A percentile compares a stretch with the other conserved stretches of the same genome.
Evolutionary conservation across 495 filamentous ascomycete genomes (phyloP).

Genomic region (Chaetomium tenue): DNA sequence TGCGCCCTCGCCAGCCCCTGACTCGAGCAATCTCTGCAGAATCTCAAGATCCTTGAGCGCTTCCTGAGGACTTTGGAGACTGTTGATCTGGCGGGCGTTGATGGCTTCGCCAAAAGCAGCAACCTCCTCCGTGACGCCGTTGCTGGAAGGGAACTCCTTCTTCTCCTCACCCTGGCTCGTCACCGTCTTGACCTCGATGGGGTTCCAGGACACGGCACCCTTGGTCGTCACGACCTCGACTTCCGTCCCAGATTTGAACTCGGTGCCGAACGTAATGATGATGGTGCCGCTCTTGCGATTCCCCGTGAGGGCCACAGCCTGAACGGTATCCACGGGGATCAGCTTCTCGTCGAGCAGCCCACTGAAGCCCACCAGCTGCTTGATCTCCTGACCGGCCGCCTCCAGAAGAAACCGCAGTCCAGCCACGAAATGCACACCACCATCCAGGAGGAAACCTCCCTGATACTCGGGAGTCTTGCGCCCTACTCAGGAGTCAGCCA

Average conservation of each 20-base stretch:
- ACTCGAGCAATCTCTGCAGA: conserved; percentile 60
- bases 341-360: conserved; percentile 59
- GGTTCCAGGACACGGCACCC: conserved; percentile 49
- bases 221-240: conserved; percentile 55
- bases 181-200: conserved; percentile 39
- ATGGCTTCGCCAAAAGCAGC: conserved; percentile 61
- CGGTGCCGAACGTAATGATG: conserved; percentile 63
- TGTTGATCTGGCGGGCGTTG: conserved; percentile 44
- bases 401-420: conserved; percentile 61
- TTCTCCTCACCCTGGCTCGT: conserved; percentile 38
- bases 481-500: conserved; percentile 44
- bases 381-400: conserved; percentile 44
- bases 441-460: conserved; percentile 77
- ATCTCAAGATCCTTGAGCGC: conserved; percentile 70
- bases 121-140: conserved; percentile 66
- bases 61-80: conserved; percentile 59
- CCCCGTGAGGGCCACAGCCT: conserved; percentile 57
- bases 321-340: conserved; percentile 69
- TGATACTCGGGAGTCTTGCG: conserved; percentile 69
- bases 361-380: conserved; percentile 57
- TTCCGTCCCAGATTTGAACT: conserved; percentile 49
- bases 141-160: conserved; percentile 54
- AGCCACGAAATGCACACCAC: conserved; percentile 69
- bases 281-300: conserved; percentile 61
- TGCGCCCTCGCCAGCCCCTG: conserved; percentile 54